Conservation (phyloP, 768 basidiomycete genomes). For the Dioszegia aurantiaca region DNA sequence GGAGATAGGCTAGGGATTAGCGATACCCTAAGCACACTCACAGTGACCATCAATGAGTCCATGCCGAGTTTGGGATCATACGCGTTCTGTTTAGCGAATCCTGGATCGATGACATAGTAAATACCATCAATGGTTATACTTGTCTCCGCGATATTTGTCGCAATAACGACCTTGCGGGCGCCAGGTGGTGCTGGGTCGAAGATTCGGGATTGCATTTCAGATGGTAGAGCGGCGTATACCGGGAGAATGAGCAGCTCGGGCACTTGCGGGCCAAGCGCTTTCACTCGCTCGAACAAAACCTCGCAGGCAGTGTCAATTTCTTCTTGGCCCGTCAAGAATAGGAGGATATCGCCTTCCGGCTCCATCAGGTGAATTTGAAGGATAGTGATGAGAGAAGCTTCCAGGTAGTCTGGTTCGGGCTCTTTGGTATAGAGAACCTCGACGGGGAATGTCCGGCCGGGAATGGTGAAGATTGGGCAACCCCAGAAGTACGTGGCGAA, state of each 20-base stretch:
- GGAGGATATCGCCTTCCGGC: slow-evolving; percentile 89
- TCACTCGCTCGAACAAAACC: slow-evolving; percentile 97
- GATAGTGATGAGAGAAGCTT: slow-evolving; percentile 95
- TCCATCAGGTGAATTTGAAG: slow-evolving; percentile 99
- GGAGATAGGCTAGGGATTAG: slow-evolving; percentile 69
- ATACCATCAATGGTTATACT: slow-evolving; percentile 97
- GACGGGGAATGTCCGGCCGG: slow-evolving; percentile 98
- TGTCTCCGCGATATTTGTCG: slow-evolving; percentile 99
- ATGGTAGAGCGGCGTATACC: slow-evolving; percentile 96
- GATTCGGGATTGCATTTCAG: slow-evolving; percentile 94
- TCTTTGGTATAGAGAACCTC: slow-evolving; percentile 99
- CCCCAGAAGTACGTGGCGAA: slow-evolving; percentile 99
- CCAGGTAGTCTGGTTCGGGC: slow-evolving; percentile 94
- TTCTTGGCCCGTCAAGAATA: slow-evolving; percentile 97
- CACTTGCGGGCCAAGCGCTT: slow-evolving; percentile 95
- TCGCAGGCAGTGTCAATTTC: slow-evolving; percentile 98
- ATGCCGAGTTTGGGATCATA: slow-evolving; percentile 96
- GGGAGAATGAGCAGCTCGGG: slow-evolving; percentile 95
- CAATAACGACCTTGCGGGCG: slow-evolving; percentile 97
- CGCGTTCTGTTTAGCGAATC: slow-evolving; percentile 97
- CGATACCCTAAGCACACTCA: slow-evolving; percentile 29
- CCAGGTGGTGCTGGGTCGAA: slow-evolving; percentile 98
- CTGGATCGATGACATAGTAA: slow-evolving; percentile 98
- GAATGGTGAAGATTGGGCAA: slow-evolving; percentile 98
- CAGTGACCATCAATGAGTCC: slow-evolving; percentile 96